Conservation (phyloP, 768 basidiomycete species). For the Imleria badia region DNA sequence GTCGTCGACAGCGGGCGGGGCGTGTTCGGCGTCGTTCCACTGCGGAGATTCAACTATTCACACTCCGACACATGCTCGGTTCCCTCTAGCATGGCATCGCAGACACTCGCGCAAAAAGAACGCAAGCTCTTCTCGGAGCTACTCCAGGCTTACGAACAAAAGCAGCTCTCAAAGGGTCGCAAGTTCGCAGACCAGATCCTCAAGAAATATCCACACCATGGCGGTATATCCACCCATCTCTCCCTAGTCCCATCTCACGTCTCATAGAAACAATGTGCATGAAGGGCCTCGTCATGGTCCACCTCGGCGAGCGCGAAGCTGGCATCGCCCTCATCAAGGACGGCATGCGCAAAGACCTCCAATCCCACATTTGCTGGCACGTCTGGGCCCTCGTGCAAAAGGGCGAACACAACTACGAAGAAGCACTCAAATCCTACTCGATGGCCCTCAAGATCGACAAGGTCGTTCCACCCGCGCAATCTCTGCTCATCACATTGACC, state of each 20-base stretch:
- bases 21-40: conserved; percentile 7
- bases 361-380: conserved; percentile 97
- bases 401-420: conserved; percentile 91
- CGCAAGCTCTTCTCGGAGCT: conserved; percentile 83
- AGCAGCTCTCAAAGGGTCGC: conserved; percentile 84
- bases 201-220: conserved; percentile 94
- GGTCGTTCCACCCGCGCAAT: conserved; percentile 44
- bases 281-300: conserved; percentile 87
- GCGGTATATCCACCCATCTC: conserved; percentile 56
- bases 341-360: conserved; percentile 76
- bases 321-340: conserved; percentile 83
- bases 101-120: conserved; percentile 74
- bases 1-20: conserved; percentile 4
- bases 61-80: neutral
- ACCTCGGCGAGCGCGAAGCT: conserved; percentile 77
- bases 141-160: conserved; percentile 82
- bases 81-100: too few species aligned
- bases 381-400: conserved; percentile 95
- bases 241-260: neutral
- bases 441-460: conserved; percentile 89
- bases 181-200: conserved; percentile 93
- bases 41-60: conserved; percentile 8
- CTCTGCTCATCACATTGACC: conserved; percentile 1
- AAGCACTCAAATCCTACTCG: conserved; percentile 89
- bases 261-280: conserved; percentile 87